Conservation (phyloP, 306 rosid species). For the Gastrolobium bilobum region DNA sequence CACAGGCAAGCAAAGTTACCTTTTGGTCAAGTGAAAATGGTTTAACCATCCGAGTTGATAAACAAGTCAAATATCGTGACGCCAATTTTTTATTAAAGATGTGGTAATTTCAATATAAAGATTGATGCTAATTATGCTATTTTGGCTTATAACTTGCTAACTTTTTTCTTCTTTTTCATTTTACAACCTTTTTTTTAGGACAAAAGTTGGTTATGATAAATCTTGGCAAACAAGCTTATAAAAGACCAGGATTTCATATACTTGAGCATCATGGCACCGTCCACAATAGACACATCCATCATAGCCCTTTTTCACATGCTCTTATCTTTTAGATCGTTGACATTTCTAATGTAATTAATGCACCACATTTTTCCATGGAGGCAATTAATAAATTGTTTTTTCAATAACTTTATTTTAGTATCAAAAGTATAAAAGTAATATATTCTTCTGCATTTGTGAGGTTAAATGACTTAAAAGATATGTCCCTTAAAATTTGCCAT, state of each 20-base stretch:
- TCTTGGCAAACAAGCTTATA: constrained; percentile 50
- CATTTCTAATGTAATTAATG: constrained; percentile 47
- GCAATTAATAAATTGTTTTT: constrained; percentile 13
- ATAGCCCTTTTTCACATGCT: constrained; percentile 57
- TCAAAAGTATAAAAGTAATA: constrained; percentile 7
- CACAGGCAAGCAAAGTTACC: not conserved
- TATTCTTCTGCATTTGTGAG: not conserved
- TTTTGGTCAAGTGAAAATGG: not conserved
- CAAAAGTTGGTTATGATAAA: constrained; percentile 47
- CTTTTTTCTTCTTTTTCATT: constrained; percentile 45
- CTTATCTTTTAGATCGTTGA: constrained; percentile 53
- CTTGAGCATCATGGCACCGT: constrained; percentile 54
- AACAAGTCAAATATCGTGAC: constrained; percentile 16
- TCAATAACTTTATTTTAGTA: constrained; percentile 10
- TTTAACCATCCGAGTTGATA: constrained; percentile 8
- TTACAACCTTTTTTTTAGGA: not conserved
- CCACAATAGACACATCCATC: constrained; percentile 57
- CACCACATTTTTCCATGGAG: constrained; percentile 43
- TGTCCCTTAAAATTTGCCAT: constrained; percentile 26
- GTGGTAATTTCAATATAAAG: constrained; percentile 29
- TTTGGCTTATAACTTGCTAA: constrained; percentile 50
- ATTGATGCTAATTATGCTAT: constrained; percentile 50
- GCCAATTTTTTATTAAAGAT: not conserved
- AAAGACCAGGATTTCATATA: constrained; percentile 34
- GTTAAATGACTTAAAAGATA: not conserved